These are phyloP conservation scores for Russula foetens DNA, from an alignment of 768 basidiomycete genomes.

Conservation along the genomic window DNA sequence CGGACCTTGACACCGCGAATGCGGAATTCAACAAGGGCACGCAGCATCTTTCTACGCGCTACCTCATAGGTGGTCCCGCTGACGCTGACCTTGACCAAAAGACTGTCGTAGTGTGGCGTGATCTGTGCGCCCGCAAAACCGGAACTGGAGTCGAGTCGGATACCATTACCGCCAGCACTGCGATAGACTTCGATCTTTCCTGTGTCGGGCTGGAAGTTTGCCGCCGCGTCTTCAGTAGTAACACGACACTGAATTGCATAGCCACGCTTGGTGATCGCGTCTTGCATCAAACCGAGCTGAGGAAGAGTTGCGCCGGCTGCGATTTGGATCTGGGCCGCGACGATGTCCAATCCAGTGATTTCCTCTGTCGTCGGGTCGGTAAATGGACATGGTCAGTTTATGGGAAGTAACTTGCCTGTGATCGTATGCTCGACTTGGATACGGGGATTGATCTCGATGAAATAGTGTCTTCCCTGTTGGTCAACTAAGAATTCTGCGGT, in stretches of 20 bases:
- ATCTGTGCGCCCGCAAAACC: conserved; percentile 99
- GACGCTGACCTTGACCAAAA: conserved; percentile 93
- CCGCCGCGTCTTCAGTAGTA: conserved; percentile 94
- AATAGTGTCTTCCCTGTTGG: conserved; percentile 93
- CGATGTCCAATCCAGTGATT: conserved; percentile 98
- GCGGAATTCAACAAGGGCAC: conserved; percentile 98
- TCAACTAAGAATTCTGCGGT: conserved; percentile 99
- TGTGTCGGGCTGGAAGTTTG: conserved; percentile 93
- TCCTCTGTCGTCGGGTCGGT: conserved; percentile 56
- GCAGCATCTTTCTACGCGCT: conserved; percentile 97
- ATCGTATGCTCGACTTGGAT: conserved; percentile 99
- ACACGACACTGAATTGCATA: conserved; percentile 98
- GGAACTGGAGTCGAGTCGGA: conserved; percentile 92
- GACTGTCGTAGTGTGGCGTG: conserved; percentile 96
- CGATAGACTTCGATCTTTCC: conserved; percentile 99
- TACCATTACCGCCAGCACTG: conserved; percentile 96
- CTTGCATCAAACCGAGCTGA: conserved; percentile 92
- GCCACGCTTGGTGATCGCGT: conserved; percentile 91
- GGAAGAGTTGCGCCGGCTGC: conserved; percentile 96
- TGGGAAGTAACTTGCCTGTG: conserved; percentile 52
- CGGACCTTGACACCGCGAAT: conserved; percentile 96
- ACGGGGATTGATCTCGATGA: conserved; percentile 99
- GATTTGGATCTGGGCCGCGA: conserved; percentile 98
- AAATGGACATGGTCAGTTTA: background rate
- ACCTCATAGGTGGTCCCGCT: conserved; percentile 98